Base-by-base conservation (phyloP, 305 asterid genomes). In the Coffea humblotiana region DNA sequence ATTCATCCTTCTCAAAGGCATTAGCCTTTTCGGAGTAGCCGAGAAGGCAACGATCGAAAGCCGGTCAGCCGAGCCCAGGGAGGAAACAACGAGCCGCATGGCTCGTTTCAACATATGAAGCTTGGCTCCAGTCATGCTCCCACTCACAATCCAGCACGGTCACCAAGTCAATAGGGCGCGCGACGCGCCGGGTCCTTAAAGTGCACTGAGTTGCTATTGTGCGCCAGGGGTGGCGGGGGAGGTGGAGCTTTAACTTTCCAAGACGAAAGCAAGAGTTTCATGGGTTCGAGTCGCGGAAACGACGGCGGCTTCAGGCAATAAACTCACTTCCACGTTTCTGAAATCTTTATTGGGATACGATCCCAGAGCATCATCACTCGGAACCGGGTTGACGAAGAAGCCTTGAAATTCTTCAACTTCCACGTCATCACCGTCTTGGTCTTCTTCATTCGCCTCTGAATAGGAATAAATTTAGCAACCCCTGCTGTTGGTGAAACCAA, bases 101-200 rank as follows among this genome's bases (percentile, higher is more conserved):
- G 98, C 93, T 67, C 98, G 87, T 83, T 96, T 94, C 60, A 94
- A 82, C 99, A 92, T 92, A 78, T 92, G 95, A 27, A 96, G 90
- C 92, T 96, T 96, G 40, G 94, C 89, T 15, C 98, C 97, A 10
- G 83, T 82, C 99, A 94, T 96, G 67, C 91, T 90, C 35, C 85
- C 94, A 21, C 99, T 93, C 19, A 91, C 92, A 72, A 72, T 96
- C 97, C 35, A 96, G 91, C 45, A 96, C 98, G 11, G 97, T 88
- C 35, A 94, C 98, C 72, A 96, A 60, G 86, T 96, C 99, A 47
- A 94, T 91, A 49, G 99, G 99, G 97, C 56, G 99, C 98, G 0
- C 99, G 94, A 0, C 85, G 77, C 63, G 90, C 85, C 10, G 90
- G 78, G 84, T 86, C 91, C 70, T 75, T 79, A 32, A 79, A 80